phyloP scores from a whole-genome alignment of 2,329 filamentous ascomycete genomes.

The Lasiodiplodia sp. region DNA sequence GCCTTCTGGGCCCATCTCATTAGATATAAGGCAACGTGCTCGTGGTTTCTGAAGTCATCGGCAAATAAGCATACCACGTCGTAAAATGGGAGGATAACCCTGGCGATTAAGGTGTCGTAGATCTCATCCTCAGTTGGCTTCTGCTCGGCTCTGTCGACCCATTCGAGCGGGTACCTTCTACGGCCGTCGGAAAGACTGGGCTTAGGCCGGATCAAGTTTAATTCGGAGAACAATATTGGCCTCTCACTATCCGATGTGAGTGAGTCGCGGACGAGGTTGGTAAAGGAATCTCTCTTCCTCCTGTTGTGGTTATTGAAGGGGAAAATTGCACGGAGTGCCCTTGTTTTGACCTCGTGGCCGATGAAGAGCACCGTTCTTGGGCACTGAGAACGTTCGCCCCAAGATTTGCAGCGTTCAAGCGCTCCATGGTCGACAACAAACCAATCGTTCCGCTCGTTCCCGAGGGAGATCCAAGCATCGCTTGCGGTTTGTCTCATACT shows the following conservation, averaged over 20 bases:
- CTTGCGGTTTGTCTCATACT: background rate
- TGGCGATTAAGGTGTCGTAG: constrained; percentile 29
- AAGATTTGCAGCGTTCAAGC: background rate
- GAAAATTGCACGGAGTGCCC: background rate
- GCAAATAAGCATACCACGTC: constrained; percentile 34
- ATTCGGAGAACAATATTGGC: background rate
- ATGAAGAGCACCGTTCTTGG: background rate
- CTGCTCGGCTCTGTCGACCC: background rate
- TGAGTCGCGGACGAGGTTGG: background rate
- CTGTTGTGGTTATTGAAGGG: constrained; percentile 4
- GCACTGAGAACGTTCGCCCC: background rate
- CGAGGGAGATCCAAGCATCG: background rate
- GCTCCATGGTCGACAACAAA: background rate
- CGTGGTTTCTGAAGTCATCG: constrained; percentile 31
- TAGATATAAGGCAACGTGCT: constrained; percentile 28
- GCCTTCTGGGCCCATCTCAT: constrained; percentile 24
- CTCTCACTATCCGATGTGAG: background rate
- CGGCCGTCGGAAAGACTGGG: background rate
- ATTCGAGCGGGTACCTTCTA: background rate
- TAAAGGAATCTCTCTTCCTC: constrained; percentile 1
- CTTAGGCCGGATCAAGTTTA: background rate
- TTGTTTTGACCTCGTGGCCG: background rate
- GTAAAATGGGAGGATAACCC: constrained; percentile 32
- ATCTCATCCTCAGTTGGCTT: constrained; percentile 43
- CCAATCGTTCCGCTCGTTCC: background rate